Conservation (phyloP, 1,284 basidiomycete species). For the Naganishia liquefaciens region DNA sequence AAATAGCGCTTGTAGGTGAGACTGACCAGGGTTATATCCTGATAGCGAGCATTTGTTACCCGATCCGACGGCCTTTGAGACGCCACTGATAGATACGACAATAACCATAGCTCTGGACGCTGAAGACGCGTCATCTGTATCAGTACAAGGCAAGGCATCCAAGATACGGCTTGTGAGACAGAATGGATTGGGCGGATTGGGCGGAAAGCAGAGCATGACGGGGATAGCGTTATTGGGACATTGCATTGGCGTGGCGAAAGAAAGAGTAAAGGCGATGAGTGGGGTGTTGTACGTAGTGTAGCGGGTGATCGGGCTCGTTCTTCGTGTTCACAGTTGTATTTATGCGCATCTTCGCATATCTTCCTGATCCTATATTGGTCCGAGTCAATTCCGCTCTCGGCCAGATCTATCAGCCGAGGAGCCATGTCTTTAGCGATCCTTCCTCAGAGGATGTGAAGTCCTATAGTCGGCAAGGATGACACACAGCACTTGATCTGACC, state of each 20-base stretch:
- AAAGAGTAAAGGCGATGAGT: constrained; percentile 24
- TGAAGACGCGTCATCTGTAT: background rate
- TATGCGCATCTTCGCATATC: background rate
- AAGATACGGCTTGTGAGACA: constrained; percentile 33
- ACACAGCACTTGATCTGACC: no score
- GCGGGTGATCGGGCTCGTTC: background rate
- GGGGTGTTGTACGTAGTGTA: constrained; percentile 29
- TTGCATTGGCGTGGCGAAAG: constrained; percentile 29
- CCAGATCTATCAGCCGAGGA: background rate
- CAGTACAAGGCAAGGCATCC: background rate
- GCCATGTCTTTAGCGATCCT: background rate
- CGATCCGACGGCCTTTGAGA: constrained; percentile 85
- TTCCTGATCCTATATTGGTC: background rate
- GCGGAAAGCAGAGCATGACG: constrained; percentile 17
- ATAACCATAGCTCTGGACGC: constrained; percentile 31
- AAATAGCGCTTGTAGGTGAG: background rate
- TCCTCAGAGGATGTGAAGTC: no score
- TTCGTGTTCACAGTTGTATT: constrained; percentile 11
- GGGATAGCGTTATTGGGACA: constrained; percentile 29
- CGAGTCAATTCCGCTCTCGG: no score
- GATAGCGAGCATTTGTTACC: constrained; percentile 67
- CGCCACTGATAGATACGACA: constrained; percentile 28
- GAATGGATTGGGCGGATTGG: constrained; percentile 31
- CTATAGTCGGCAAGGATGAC: no score
- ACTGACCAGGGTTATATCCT: background rate